Evolutionary conservation across 306 rosid species (phyloP), one percentile per base, ranked within the genome.

Genomic region (Vicia faba): DNA sequence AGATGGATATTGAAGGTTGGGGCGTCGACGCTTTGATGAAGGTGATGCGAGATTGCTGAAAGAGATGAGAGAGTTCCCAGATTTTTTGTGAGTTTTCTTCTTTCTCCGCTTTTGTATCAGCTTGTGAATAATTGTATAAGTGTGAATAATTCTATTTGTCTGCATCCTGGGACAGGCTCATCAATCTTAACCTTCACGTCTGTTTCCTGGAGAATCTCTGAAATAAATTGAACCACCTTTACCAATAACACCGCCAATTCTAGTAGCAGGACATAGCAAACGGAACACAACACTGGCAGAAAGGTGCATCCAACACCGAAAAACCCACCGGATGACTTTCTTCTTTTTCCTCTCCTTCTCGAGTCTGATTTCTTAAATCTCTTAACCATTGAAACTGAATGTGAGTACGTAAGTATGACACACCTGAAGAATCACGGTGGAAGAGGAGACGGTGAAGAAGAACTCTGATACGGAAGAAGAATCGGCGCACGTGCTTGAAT

Each of bases 341-440:
- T 91, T 69, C 81, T 44, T 81, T 90, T 95, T 72, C 88, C 88
- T 76, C 81, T 81, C 69, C 88, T 88, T 75, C 79, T 79, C 1
- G 75, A 26, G 59, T 85, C 88, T 5, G 23, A 9, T 59, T 64
- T 88, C 4, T 71, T 88, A 2, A 82, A 70, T 58, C 99, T 88
- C 92, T 95, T 95, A 8, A 90, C 72, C 86, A 84, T 74, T 79
- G 82, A 33, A 82, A 79, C 82, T n/a, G n/a, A n/a, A n/a, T 69
- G 84, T 84, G 72, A 72, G 80, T 67, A 19, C 15, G 13, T 50
- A 62, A 69, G 58, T 66, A 43, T 61, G 25, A 14, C 62, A 48
- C 20, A 55, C 72, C 38, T 33, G 38, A 33, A 7, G 38, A 33
- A 33, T 33, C 36, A 4, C 36, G 5, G 36, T 31, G 5, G 36